These are phyloP conservation scores for Tulasnella sp. DNA, from an alignment of 768 basidiomycete genomes.

Conservation along the genomic window DNA sequence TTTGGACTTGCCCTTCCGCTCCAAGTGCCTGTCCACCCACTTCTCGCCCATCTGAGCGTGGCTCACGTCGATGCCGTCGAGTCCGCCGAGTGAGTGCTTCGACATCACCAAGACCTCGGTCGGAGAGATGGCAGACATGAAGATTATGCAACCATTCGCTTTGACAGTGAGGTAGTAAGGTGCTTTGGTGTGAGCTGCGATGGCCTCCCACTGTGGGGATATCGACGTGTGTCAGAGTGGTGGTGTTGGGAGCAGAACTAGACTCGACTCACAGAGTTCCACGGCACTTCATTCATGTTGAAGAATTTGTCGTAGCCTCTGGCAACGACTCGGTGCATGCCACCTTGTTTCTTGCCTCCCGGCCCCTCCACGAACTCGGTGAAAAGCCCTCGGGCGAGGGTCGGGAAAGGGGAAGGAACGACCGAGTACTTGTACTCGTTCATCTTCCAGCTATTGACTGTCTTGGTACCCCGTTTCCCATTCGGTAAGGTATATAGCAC, in stretches of 20 bases:
- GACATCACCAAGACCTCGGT: slow-evolving; percentile 78
- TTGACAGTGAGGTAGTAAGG: slow-evolving; percentile 88
- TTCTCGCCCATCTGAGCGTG: slow-evolving; percentile 80
- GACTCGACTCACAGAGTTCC: slow-evolving; percentile 69
- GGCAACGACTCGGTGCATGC: slow-evolving; percentile 47
- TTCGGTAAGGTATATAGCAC: slow-evolving; percentile 54
- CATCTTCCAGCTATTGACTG: slow-evolving; percentile 91
- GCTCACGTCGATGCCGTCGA: slow-evolving; percentile 43
- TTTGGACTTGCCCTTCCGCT: slow-evolving; percentile 57
- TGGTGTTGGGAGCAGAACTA: background rate
- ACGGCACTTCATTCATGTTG: slow-evolving; percentile 93
- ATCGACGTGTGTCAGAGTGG: background rate
- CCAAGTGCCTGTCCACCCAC: slow-evolving; percentile 74
- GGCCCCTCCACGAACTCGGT: slow-evolving; percentile 40
- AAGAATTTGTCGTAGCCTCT: slow-evolving; percentile 99
- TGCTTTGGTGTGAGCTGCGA: slow-evolving; percentile 62
- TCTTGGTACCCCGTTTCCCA: slow-evolving; percentile 53
- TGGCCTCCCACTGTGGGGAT: slow-evolving; percentile 62
- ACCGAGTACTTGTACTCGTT: slow-evolving; percentile 93
- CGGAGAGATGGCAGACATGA: slow-evolving; percentile 79
- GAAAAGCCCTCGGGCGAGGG: slow-evolving; percentile 89
- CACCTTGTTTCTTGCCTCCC: background rate
- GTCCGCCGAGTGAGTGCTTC: slow-evolving; percentile 80
- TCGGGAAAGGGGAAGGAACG: slow-evolving; percentile 87
- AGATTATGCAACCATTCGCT: slow-evolving; percentile 96